Percentiles rank a stretch among this genome's conserved stretches.
phyloP scores from a whole-genome alignment of 495 filamentous ascomycete species.

The Ascodesmis nigricans region DNA sequence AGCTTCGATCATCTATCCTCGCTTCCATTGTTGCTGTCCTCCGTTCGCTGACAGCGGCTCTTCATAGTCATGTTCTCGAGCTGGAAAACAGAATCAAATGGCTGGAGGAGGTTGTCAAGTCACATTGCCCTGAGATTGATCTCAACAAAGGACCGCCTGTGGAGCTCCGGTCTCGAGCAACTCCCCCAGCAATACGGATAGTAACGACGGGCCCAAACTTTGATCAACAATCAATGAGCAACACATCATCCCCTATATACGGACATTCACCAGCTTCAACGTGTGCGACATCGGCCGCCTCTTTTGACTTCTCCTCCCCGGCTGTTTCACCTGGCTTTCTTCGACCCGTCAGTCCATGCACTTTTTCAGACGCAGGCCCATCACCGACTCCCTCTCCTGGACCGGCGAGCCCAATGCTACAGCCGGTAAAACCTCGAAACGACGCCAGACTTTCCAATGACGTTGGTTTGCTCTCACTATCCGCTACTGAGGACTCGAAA shows the following conservation, averaged over 20 bases:
- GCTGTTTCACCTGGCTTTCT: conserved; percentile 16
- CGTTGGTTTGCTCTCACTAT: conserved; percentile 14
- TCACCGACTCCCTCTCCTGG: conserved; percentile 18
- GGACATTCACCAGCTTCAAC: conserved; percentile 18
- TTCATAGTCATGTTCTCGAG: conserved; percentile 21
- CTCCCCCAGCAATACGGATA: conserved; percentile 20
- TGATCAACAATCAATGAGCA: conserved; percentile 14
- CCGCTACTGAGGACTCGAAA: conserved; percentile 17
- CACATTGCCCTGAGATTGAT: conserved; percentile 14
- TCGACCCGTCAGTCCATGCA: conserved; percentile 16
- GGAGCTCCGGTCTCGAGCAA: conserved; percentile 17
- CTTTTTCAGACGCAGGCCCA: conserved; percentile 15
- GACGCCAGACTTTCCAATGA: conserved; percentile 13
- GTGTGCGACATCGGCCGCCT: conserved; percentile 18
- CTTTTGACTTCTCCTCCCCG: conserved; percentile 19
- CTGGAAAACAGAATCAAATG: conserved; percentile 22
- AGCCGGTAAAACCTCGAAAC: conserved; percentile 2
- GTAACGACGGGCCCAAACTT: conserved; percentile 21
- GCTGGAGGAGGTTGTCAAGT: conserved; percentile 14
- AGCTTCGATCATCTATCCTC: background rate
- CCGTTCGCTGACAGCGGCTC: background rate
- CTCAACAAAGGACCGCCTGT: conserved; percentile 14
- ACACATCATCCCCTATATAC: conserved; percentile 17
- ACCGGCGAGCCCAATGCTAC: conserved; percentile 16
- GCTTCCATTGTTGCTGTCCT: no score